Evolutionary conservation across 2,329 filamentous ascomycete species (phyloP).

Genomic region (Beauveria caledonica): DNA sequence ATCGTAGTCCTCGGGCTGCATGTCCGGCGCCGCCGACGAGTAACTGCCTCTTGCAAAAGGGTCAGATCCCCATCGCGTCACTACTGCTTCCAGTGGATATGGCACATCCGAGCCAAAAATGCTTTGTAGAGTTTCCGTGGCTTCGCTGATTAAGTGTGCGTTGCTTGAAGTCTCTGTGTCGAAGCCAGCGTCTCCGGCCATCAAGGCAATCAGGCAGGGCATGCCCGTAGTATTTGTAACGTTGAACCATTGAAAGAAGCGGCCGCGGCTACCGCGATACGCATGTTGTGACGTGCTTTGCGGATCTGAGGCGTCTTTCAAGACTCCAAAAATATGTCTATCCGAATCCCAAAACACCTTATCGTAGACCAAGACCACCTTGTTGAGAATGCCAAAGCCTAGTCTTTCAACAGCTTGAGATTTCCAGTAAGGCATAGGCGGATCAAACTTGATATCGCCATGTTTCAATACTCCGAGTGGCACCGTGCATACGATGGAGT

Average conservation of each 20-base stretch:
- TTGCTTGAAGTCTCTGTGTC: constrained; percentile 75
- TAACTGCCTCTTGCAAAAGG: constrained; percentile 90
- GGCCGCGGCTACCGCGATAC: constrained; percentile 71
- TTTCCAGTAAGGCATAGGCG: constrained; percentile 84
- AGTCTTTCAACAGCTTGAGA: constrained; percentile 69
- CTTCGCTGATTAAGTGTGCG: constrained; percentile 68
- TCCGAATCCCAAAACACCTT: constrained; percentile 83
- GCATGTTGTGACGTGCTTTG: constrained; percentile 71
- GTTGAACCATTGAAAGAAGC: constrained; percentile 98
- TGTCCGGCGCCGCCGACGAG: constrained; percentile 80
- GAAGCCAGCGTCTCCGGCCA: constrained; percentile 91
- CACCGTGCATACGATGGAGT: constrained; percentile 82
- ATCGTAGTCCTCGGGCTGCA: constrained; percentile 84
- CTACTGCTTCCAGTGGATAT: constrained; percentile 71
- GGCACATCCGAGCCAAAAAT: constrained; percentile 69
- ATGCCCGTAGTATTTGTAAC: constrained; percentile 82
- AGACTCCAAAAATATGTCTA: constrained; percentile 87
- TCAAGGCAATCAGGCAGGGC: constrained; percentile 80
- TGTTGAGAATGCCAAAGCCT: constrained; percentile 91
- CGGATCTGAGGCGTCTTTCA: constrained; percentile 63
- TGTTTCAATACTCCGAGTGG: constrained; percentile 88
- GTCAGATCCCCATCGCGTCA: constrained; percentile 89
- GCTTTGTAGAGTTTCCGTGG: constrained; percentile 66
- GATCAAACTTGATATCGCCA: constrained; percentile 75
- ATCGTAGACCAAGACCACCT: constrained; percentile 85